Base-by-base conservation (phyloP, 2,329 filamentous ascomycete genomes). In the Diaporthe amygdali region DNA sequence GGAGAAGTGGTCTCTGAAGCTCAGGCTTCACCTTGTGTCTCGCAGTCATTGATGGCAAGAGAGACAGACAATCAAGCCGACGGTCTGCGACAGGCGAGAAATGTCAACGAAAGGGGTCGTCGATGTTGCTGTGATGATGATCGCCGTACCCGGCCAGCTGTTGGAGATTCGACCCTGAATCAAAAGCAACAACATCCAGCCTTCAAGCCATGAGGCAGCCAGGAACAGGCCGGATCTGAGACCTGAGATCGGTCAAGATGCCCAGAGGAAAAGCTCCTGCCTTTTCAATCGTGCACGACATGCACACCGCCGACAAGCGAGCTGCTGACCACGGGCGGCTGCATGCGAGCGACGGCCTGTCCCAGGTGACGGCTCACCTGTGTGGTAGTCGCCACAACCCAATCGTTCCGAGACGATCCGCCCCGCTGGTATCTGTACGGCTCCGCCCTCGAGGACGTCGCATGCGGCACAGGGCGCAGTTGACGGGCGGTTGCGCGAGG, bases 371-470 rank as follows among this genome's bases (percentile, higher is more conserved):
- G 44, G 59, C 59, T 32, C 59, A 49, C 59, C 22, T 25, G 44
- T 22, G 32, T 8, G 32, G 52, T 30, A 25, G 44, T n/a, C 30
- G 20, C n/a, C 44, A 37, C 30, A 44, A 49, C 41, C 30, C 59
- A 64, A 25, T 25, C 27, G 44, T 64, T 17, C 59, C 59, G 59
- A 64, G 44, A 49, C 44, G 59, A 64, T 30, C 59, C 59, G 59
- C 27, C 44, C n/a, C 30, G 41, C 59, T 25, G 59, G 34, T 34
- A 49, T 25, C 41, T 64, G 37, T 6, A 22, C 37, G 54, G n/a
- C 32, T 25, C 10, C 34, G n/a, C 52, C 32, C 25, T 37, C 32
- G 52, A n/a, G 27, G 49, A 20, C 15, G 27, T 8, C 27, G 41
- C 20, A 15, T 32, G 32, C 49, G 30, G 30, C 44, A 64, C 41